A percentile compares a stretch with the other conserved stretches of the same genome.
These are phyloP conservation scores for Trypanosoma boissoni DNA, from an alignment of 208 protist species.

Conservation along the genomic window DNA sequence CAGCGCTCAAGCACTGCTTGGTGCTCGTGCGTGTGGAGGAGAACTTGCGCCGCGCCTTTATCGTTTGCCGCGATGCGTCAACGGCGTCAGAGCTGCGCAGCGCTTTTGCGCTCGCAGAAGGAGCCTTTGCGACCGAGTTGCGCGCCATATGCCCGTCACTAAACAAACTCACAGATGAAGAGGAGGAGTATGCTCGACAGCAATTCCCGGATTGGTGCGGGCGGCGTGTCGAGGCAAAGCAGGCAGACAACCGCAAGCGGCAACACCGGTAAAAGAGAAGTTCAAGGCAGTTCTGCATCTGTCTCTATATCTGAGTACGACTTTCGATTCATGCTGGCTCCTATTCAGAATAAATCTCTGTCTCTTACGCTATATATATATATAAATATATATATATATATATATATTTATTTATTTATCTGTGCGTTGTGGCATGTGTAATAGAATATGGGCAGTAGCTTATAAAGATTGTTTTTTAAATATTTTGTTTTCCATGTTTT, in stretches of 20 bases:
- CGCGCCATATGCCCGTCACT: slow-evolving; percentile 18
- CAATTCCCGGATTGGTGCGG: slow-evolving; percentile 28
- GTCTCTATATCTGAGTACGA: no score
- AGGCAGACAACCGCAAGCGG: slow-evolving; percentile 26
- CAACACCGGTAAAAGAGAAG: not conserved
- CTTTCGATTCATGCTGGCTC: no score
- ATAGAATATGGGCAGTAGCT: no score
- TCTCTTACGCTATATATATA: no score
- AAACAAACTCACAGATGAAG: slow-evolving; percentile 18
- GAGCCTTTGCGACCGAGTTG: slow-evolving; percentile 20
- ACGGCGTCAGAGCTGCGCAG: slow-evolving; percentile 21
- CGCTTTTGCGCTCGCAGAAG: slow-evolving; percentile 20
- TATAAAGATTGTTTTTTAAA: no score
- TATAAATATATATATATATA: slow-evolving; percentile 2
- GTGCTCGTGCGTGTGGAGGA: slow-evolving; percentile 30
- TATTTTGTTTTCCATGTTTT: no score
- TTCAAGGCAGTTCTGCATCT: no score
- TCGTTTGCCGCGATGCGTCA: slow-evolving; percentile 26
- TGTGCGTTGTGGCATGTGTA: no score
- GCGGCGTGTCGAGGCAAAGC: slow-evolving; percentile 23
- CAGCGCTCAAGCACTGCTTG: slow-evolving; percentile 16
- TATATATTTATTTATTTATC: not conserved
- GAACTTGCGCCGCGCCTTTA: slow-evolving; percentile 28
- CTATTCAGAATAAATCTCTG: no score
- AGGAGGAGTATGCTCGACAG: slow-evolving; percentile 26